phyloP scores from a whole-genome alignment of 805 yeast species.

The Priceomyces medius region DNA sequence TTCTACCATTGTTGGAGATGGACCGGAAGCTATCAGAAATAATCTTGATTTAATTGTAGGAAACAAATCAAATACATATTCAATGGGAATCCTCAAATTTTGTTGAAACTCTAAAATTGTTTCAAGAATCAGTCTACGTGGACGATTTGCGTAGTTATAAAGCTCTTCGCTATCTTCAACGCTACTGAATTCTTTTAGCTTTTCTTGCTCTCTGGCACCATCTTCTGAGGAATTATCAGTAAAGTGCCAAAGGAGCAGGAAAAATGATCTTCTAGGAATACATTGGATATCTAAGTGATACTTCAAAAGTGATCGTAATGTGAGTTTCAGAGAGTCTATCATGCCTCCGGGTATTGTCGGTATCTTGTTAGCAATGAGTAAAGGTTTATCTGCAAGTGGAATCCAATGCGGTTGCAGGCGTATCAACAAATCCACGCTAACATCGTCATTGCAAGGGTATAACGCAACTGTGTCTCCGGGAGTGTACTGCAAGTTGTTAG shows the following conservation, averaged over 20 bases:
- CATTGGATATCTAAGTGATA: conserved; percentile 81
- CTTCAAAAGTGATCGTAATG: conserved; percentile 68
- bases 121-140: conserved; percentile 84
- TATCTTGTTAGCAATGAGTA: conserved; percentile 36
- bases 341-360: conserved; percentile 58
- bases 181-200: conserved; percentile 69
- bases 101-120: conserved; percentile 78
- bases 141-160: conserved; percentile 89
- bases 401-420: conserved; percentile 70
- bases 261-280: conserved; percentile 83
- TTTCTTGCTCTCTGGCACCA: conserved; percentile 72
- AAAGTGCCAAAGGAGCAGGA: conserved; percentile 71
- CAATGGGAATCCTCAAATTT: conserved; percentile 67
- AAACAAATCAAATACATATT: conserved; percentile 70
- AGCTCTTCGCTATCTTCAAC: conserved; percentile 77
- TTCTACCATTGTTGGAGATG: conserved; percentile 47
- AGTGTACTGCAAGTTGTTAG: conserved; percentile 36
- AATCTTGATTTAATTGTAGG: conserved; percentile 79
- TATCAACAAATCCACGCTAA: conserved; percentile 63
- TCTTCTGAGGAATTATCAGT: conserved; percentile 43
- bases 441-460: conserved; percentile 69
- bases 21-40: conserved; percentile 78
- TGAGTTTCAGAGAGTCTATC: conserved; percentile 47
- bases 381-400: conserved; percentile 62
- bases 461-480: conserved; percentile 85